A percentile compares a stretch with the other conserved stretches of the same genome.
Evolutionary conservation across 2,329 filamentous ascomycete species (phyloP).

Genomic region (Mycosphaerella arachidis): DNA sequence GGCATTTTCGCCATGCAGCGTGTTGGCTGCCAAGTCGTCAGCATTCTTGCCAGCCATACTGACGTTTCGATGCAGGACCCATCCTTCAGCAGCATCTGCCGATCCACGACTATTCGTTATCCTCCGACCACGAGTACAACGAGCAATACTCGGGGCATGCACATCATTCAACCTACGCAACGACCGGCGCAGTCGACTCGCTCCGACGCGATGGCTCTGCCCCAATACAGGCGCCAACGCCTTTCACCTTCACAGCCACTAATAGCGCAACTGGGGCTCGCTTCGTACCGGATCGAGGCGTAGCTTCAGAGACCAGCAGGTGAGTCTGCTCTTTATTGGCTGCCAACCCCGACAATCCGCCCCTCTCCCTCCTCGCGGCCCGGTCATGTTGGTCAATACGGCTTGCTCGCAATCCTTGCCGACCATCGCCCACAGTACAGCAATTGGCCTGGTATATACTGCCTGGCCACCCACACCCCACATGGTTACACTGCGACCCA

Average conservation of each 20-base stretch:
- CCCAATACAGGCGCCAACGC: constrained; percentile 42
- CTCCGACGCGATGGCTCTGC: constrained; percentile 49
- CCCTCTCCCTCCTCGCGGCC: constrained; percentile 11
- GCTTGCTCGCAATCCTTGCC: constrained; percentile 12
- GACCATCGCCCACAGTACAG: constrained; percentile 10
- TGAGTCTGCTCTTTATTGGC: constrained; percentile 43
- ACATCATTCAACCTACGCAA: constrained; percentile 42
- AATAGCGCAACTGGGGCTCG: constrained; percentile 42
- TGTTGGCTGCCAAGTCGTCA: neutral
- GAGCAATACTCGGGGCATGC: constrained; percentile 44
- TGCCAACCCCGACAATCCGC: constrained; percentile 7
- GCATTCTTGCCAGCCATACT: constrained; percentile 29
- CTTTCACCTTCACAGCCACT: constrained; percentile 43
- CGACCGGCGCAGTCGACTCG: constrained; percentile 43
- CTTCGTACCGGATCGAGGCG: constrained; percentile 50
- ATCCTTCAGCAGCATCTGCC: constrained; percentile 42
- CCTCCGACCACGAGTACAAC: constrained; percentile 42
- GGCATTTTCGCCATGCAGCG: constrained; percentile 17
- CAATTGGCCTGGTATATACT: constrained; percentile 15
- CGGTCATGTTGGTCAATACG: constrained; percentile 13
- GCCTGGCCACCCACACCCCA: constrained; percentile 13
- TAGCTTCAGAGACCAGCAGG: constrained; percentile 48
- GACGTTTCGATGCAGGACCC: constrained; percentile 39
- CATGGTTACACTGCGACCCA: constrained; percentile 16
- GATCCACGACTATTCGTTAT: constrained; percentile 40